Base-by-base conservation (phyloP, 441 rosid genomes). In the Cnidoscolus chayamansa region DNA sequence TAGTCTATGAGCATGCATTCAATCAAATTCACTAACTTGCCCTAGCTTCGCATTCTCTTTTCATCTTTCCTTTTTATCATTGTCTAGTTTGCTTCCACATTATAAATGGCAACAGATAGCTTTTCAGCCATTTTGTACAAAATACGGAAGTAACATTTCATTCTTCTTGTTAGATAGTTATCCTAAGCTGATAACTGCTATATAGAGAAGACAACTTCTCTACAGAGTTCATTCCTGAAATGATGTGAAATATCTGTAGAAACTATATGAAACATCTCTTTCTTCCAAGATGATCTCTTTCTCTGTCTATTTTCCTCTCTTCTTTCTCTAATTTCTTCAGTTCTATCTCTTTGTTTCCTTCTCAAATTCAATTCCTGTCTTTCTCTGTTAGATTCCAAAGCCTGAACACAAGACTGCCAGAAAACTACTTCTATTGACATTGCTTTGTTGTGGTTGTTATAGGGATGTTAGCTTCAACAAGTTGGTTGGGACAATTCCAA, bases 401-500 rank as follows among this genome's bases (percentile, higher is more conserved):
- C 25, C 17, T 12, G 1, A 60, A 20, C 49, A 50, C 74, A 49
- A 16, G 25, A 56, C 35, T 45, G 47, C 51, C 40, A 56, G 31
- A 15, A 56, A 55, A 57, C 37, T 57, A 57, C 51, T 40, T 32
- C 30, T 48, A 40, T 25, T 75, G 60, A 67, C 68, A 53, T 50
- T 66, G 13, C 71, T 43, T 13, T 76, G 32, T 58, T 62, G 37
- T 71, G 43, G 58, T 57, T 53, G 65, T 75, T 81, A 74, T 77
- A 93, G 98, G 88, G 98, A 91, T 85, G 81, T 91, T 79, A 91
- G 97, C 84, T 91, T 87, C 81, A 93, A 93, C 81, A 85, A 83
- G 79, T 71, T 93, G 58, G 76, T 74, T 64, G 94, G 98, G 62
- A 75, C 63, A 70, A 70, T 93, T 74, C 94, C 96, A 1, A 57